phyloP scores from a whole-genome alignment of 2,329 filamentous ascomycete genomes.

The Clarireedia homoeocarpa region DNA sequence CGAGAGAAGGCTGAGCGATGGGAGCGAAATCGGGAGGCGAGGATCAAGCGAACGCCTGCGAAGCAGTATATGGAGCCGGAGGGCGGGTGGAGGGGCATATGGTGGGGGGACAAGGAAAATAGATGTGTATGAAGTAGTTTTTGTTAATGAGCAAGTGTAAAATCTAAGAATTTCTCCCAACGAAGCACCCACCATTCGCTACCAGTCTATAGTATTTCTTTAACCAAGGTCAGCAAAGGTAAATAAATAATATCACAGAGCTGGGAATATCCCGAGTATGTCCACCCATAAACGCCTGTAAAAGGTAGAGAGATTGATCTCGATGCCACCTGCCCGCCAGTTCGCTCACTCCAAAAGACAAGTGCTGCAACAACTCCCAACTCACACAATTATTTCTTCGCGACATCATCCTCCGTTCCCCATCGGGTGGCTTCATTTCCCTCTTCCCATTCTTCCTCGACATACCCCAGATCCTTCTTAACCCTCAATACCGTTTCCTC shows the following conservation, averaged over 20 bases:
- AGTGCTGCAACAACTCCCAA: background rate
- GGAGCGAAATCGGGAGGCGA: background rate
- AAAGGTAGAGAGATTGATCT: too few relatives aligned
- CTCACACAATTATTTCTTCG: background rate
- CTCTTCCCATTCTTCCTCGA: slow-evolving; percentile 73
- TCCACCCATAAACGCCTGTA: too few relatives aligned
- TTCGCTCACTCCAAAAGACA: background rate
- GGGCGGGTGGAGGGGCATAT: background rate
- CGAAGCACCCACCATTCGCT: too few relatives aligned
- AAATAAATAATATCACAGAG: too few relatives aligned
- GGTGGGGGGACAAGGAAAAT: background rate
- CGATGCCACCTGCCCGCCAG: background rate
- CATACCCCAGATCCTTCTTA: slow-evolving; percentile 78
- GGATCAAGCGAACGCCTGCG: background rate
- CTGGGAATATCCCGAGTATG: too few relatives aligned
- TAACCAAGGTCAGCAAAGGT: too few relatives aligned
- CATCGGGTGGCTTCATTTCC: slow-evolving; percentile 81
- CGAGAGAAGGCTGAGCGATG: background rate
- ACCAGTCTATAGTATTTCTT: too few relatives aligned
- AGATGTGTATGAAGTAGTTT: background rate
- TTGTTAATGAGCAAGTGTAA: background rate
- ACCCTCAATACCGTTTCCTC: slow-evolving; percentile 69
- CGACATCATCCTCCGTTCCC: slow-evolving; percentile 45
- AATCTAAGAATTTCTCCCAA: too few relatives aligned
- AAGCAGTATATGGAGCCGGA: background rate